These are phyloP conservation scores for Backusella macrospora DNA, from an alignment of 192 early-diverging fungal genomes.

Conservation along the genomic window DNA sequence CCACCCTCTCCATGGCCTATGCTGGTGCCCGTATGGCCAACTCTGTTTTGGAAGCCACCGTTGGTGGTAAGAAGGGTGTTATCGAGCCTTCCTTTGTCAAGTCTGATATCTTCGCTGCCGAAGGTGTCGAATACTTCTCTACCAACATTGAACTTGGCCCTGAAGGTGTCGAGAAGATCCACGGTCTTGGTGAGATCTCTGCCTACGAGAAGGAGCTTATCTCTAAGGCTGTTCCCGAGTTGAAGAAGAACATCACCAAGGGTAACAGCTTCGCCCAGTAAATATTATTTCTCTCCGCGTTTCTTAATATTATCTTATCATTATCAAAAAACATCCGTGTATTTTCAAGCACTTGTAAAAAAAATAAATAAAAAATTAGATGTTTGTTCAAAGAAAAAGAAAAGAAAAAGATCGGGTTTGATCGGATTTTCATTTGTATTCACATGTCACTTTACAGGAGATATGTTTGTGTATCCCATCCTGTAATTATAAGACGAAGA, in stretches of 20 bases:
- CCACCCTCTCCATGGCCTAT: conserved; percentile 88
- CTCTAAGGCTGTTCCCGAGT: conserved; percentile 82
- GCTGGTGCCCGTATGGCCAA: conserved; percentile 91
- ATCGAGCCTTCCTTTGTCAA: conserved; percentile 91
- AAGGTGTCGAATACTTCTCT: conserved; percentile 77
- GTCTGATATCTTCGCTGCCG: conserved; percentile 55
- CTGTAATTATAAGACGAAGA: too few species aligned
- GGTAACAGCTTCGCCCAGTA: conserved; percentile 46
- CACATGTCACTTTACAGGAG: too few species aligned
- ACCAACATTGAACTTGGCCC: conserved; percentile 77
- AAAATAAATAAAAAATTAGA: too few species aligned
- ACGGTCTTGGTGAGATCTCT: conserved; percentile 74
- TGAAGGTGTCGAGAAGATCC: conserved; percentile 90
- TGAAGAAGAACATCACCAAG: conserved; percentile 92
- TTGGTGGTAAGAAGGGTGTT: conserved; percentile 79
- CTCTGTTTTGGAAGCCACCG: conserved; percentile 80
- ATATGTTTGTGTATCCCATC: too few species aligned
- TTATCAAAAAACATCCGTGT: too few species aligned
- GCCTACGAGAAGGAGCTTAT: conserved; percentile 89
- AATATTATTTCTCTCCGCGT: neutral
- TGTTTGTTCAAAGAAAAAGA: too few species aligned
- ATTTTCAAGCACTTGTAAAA: too few species aligned
- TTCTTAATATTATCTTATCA: too few species aligned
- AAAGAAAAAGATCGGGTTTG: too few species aligned
- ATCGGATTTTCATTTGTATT: too few species aligned